Evolutionary conservation across 2,329 filamentous ascomycete genomes (phyloP), one percentile per base, ranked within the genome.

Genomic region (Stylonectria norvegica): DNA sequence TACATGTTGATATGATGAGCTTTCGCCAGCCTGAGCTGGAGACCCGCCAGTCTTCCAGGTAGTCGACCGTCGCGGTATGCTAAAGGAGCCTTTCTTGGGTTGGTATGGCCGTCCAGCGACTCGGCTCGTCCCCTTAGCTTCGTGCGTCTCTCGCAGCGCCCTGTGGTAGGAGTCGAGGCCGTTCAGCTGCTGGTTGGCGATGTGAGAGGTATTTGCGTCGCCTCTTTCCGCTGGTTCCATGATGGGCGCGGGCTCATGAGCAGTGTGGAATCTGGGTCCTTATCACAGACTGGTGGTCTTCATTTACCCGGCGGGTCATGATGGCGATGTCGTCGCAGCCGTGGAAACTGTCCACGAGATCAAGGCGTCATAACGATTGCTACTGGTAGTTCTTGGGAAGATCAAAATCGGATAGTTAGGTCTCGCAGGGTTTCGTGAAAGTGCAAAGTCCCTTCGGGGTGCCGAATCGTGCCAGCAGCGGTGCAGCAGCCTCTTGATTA

Each of bases 151-250:
- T 27, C 52, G 55, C 8, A 58, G 48, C 36, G 49, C 50, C 35
- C 47, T 52, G 36, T 58, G 55, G 31, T 58, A 57, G 34, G 55
- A 56, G 18, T 58, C 53, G 38, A 56, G 42, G 19, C 30, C 30
- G 23, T 33, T n/a, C 22, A 35, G 20, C 15, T 53, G 45, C 30
- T 56, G 50, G 15, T 47, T 50, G 36, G 36, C 45, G 14, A 50
- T 50, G 27, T 41, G 53, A 23, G 42, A 34, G 43, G 50, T 37
- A 30, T 50, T 47, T 20, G 48, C 32, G 27, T 40, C 47, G 37
- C 46, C 44, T 34, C 38, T 43, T 36, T 46, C 34, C 32, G 40
- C 42, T 27, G 47, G 38, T 18, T 56, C 54, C 52, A 58, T 58
- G 37, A 41, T 45, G 36, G n/a, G n/a, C 12, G 12, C 8, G 22